Conservation (phyloP, 345 rosid species). For the Heritiera littoralis region DNA sequence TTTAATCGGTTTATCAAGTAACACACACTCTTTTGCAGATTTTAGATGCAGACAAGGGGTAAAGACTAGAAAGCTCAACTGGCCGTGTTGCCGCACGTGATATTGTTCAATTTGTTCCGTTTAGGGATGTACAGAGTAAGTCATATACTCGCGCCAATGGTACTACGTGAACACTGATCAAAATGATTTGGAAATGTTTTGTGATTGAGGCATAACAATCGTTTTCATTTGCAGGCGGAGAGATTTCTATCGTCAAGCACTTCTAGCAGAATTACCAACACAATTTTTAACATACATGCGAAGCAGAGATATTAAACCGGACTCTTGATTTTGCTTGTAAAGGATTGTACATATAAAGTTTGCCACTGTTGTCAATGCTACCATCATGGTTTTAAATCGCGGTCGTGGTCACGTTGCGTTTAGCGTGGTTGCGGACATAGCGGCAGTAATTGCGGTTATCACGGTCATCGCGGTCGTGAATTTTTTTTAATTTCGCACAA, state of each 20-base stretch:
- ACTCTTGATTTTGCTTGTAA: conserved; percentile 31
- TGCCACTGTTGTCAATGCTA: background rate
- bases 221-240: conserved; percentile 62
- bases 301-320: conserved; percentile 64
- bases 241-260: conserved; percentile 75
- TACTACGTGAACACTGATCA: too few relatives aligned
- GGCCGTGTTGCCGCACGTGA: conserved; percentile 94
- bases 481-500: too few relatives aligned
- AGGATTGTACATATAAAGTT: conserved; percentile 28
- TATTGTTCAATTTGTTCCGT: conserved; percentile 89
- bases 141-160: background rate
- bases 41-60: conserved; percentile 89
- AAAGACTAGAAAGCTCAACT: conserved; percentile 75
- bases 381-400: too few relatives aligned
- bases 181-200: background rate
- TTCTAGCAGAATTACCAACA: conserved; percentile 81
- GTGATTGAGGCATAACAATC: background rate
- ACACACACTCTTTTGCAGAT: conserved; percentile 35
- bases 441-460: too few relatives aligned
- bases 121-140: conserved; percentile 78
- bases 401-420: too few relatives aligned
- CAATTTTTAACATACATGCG: conserved; percentile 85
- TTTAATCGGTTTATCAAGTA: background rate
- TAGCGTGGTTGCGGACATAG: too few relatives aligned
- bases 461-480: too few relatives aligned